A percentile compares a stretch with the other conserved stretches of the same genome.
phyloP scores from a whole-genome alignment of 169 alveolate species.

The Perkinsus marinus region DNA sequence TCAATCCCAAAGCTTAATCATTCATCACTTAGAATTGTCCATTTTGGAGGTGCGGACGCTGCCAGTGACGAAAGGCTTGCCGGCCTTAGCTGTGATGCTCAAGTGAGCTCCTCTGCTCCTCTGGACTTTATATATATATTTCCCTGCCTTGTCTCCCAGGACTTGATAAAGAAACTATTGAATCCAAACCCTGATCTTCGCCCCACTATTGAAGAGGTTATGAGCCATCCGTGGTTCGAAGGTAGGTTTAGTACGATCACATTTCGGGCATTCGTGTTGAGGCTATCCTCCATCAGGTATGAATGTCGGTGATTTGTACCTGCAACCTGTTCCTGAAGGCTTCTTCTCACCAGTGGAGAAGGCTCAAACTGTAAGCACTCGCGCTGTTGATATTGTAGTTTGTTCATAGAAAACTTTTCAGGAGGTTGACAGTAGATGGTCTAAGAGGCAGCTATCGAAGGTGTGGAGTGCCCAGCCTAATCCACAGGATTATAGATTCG shows the following conservation, averaged over 20 bases:
- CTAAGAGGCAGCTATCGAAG: neutral
- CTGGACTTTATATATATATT: neutral
- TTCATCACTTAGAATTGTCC: neutral
- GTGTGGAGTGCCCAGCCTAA: neutral
- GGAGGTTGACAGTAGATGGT: neutral
- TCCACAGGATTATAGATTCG: neutral
- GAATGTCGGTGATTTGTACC: neutral
- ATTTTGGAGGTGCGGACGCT: neutral
- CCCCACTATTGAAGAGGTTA: constrained; percentile 20
- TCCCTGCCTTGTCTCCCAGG: neutral
- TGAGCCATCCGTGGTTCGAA: constrained; percentile 30
- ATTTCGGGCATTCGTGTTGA: neutral
- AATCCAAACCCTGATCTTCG: constrained; percentile 26
- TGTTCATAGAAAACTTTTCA: neutral
- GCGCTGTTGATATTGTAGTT: neutral
- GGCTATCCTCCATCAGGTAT: neutral
- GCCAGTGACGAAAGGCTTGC: neutral
- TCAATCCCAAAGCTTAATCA: neutral
- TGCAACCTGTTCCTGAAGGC: neutral
- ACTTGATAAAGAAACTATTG: neutral
- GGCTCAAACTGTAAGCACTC: neutral
- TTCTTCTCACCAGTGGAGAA: neutral
- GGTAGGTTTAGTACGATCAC: neutral
- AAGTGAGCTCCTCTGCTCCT: neutral
- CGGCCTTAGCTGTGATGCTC: neutral